Percentiles rank a stretch among this genome's conserved stretches.
Conservation (phyloP, 352 stramenopile species). For the Pythium aquatile region DNA sequence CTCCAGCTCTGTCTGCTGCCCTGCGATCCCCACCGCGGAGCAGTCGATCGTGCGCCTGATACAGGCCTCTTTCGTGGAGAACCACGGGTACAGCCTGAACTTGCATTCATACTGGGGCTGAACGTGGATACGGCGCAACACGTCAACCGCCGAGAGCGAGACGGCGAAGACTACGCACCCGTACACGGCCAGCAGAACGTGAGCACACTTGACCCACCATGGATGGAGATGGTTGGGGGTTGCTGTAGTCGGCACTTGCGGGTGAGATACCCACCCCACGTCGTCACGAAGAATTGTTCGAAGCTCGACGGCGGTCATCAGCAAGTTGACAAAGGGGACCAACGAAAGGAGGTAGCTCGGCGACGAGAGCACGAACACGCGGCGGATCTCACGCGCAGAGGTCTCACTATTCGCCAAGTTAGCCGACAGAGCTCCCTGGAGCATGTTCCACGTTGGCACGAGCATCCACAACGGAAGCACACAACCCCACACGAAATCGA, state of each 20-base stretch:
- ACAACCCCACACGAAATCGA: slow-evolving; percentile 30
- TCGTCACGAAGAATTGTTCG: slow-evolving; percentile 6
- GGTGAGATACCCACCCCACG: neutral
- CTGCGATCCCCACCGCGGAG: neutral
- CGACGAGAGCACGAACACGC: slow-evolving; percentile 27
- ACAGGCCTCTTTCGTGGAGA: slow-evolving; percentile 21
- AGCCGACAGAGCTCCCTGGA: neutral
- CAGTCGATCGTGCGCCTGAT: slow-evolving; percentile 16
- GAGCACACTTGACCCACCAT: neutral
- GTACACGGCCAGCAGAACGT: slow-evolving; percentile 9
- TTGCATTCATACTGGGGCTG: slow-evolving; percentile 6
- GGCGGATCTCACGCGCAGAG: slow-evolving; percentile 21
- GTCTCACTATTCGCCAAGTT: slow-evolving; percentile 1
- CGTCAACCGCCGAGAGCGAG: slow-evolving; percentile 4
- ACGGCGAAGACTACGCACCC: neutral
- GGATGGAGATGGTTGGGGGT: no score
- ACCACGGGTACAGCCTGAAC: slow-evolving; percentile 16
- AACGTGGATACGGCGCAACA: neutral
- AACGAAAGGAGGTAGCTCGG: slow-evolving; percentile 15
- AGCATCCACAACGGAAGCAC: slow-evolving; percentile 26
- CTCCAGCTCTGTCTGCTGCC: neutral
- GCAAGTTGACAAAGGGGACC: slow-evolving; percentile 24
- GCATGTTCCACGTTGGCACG: slow-evolving; percentile 14
- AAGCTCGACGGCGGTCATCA: slow-evolving; percentile 16
- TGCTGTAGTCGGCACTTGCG: neutral